Conservation (phyloP, 75 land plant genomes). For the Sequoia sempervirens region DNA sequence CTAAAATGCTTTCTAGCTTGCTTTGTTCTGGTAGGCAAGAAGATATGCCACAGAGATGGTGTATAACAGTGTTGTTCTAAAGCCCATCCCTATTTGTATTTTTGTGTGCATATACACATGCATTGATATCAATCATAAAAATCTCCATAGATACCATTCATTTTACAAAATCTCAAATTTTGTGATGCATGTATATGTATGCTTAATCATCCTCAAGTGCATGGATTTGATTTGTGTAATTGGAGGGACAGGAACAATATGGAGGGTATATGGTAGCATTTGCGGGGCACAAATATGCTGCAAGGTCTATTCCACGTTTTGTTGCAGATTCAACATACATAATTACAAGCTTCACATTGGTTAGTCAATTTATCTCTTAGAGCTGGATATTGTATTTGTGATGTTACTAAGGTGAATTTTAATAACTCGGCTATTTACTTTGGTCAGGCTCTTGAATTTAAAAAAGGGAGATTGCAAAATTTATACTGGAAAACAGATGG, state of each 20-base stretch:
- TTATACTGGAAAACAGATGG: slow-evolving; percentile 78
- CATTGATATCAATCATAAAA: too few relatives aligned
- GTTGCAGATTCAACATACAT: slow-evolving; percentile 43
- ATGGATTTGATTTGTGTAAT: background rate
- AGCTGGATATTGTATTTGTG: background rate
- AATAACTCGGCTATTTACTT: background rate
- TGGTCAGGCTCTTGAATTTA: slow-evolving; percentile 70
- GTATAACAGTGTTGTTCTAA: background rate
- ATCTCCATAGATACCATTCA: background rate
- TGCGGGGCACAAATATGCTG: slow-evolving; percentile 79
- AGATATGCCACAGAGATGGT: background rate
- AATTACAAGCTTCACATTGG: slow-evolving; percentile 82
- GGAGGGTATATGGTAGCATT: slow-evolving; percentile 79
- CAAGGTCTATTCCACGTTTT: slow-evolving; percentile 59
- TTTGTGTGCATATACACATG: background rate
- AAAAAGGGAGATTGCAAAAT: slow-evolving; percentile 61
- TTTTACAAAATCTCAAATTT: background rate
- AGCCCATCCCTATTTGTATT: background rate
- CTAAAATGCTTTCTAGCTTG: too few relatives aligned
- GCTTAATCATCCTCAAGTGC: background rate
- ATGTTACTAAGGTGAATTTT: too few relatives aligned
- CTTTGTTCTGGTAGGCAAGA: too few relatives aligned
- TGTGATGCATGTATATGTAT: background rate
- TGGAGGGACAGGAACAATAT: slow-evolving; percentile 19
- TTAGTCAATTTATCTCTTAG: slow-evolving; percentile 16